Evolutionary conservation across 139 green algal genomes (phyloP).

Genomic region (Auxenochlorella pyrenoidosa): DNA sequence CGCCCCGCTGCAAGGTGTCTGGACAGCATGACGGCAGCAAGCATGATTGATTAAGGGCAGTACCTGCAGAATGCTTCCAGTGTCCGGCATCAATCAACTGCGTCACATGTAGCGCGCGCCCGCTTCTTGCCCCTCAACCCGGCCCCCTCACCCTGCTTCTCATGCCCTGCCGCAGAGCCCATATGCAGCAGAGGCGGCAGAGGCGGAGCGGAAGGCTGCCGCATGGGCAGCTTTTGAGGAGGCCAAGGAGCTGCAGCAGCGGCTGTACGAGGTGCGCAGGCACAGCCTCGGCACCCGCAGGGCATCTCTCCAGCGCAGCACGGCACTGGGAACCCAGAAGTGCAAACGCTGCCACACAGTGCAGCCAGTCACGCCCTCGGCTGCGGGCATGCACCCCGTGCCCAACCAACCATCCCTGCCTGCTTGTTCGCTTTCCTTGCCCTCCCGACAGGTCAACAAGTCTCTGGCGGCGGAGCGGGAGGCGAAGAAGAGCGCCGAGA

Average conservation of each 20-base stretch:
- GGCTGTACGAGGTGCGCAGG: not conserved
- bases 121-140: no score
- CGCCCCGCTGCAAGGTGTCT: no score
- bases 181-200: not conserved
- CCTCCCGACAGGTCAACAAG: not conserved
- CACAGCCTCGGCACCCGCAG: not conserved
- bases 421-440: not conserved
- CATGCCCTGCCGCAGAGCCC: not conserved
- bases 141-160: not conserved
- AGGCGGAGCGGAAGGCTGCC: not conserved
- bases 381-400: not conserved
- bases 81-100: not conserved
- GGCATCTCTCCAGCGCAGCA: not conserved
- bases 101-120: no score
- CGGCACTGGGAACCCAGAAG: not conserved
- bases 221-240: conserved; percentile 6
- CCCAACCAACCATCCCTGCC: not conserved
- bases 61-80: not conserved
- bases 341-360: no score
- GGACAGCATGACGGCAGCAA: no score
- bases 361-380: not conserved
- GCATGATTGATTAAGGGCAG: no score
- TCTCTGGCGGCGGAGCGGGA: not conserved
- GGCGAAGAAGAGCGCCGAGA: conserved; percentile 13
- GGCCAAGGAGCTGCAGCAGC: not conserved